Base-by-base conservation (phyloP, 352 stramenopile species). In the Phytophthora sansomeana region DNA sequence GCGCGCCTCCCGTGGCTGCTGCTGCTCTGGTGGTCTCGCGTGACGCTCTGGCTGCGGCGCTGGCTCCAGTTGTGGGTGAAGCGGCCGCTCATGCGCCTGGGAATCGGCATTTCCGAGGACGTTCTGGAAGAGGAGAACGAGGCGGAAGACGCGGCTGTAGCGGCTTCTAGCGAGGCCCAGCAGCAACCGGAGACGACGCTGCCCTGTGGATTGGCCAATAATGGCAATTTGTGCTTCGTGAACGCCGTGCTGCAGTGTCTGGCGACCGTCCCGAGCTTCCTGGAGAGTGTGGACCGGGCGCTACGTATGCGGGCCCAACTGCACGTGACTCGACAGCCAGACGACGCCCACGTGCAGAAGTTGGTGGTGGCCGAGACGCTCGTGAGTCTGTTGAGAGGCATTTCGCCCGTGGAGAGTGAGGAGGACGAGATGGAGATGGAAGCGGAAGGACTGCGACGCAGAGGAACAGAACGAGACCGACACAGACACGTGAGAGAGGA, bases 231-330 rank as follows among this genome's bases (percentile, higher is more conserved):
- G 49, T 94, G 85, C 73, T 93, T 93, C 67, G 70, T 89, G 29
- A 92, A 89, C 56, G 79, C 85, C n/a, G 79, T 91, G 13, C 36
- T 92, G 17, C 83, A 92, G 54, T 94, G 83, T 59, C 67, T 94
- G 5, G 67, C 64, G 0, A 65, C 64, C 30, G 42, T 85, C 2
- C 79, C 83, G 8, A 74, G 49, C n/a, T 88, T 92, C 43, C 42
- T 72, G 19, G 57, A 76, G 19, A 59, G 53, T n/a, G 53, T 77
- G 17, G 64, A 74, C 29, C 58, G 64, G 16, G 58, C 64, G 5
- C 19, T 77, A 8, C 43, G 43, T 11, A 77, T 48, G 43, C 64
- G 59, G n/a, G 38, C 56, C 17, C 69, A 77, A 29, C 33, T 77
- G 36, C 56, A 73, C 36, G 24, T 66, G 38, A 64, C 65, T 21